A percentile compares a stretch with the other conserved stretches of the same genome.
These are phyloP conservation scores for Suillus paluster DNA, from an alignment of 768 basidiomycete genomes.

Conservation along the genomic window DNA sequence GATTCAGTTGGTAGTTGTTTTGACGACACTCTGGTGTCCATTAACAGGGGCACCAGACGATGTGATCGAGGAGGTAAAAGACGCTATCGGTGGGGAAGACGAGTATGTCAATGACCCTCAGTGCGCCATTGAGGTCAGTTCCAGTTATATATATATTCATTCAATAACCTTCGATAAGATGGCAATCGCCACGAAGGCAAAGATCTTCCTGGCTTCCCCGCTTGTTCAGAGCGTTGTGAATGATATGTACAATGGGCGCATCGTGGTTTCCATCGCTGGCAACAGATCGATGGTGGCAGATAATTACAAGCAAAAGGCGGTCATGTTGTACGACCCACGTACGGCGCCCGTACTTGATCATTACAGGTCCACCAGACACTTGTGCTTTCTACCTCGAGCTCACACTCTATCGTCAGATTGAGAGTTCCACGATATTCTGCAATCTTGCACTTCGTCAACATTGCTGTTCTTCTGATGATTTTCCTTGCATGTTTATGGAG, in stretches of 20 bases:
- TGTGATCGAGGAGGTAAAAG: constrained; percentile 69
- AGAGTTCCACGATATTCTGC: constrained; percentile 83
- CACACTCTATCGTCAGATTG: constrained; percentile 51
- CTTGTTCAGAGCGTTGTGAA: constrained; percentile 87
- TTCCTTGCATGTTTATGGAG: constrained; percentile 80
- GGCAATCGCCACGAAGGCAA: constrained; percentile 86
- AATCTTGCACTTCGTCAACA: constrained; percentile 80
- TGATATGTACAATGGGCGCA: constrained; percentile 83
- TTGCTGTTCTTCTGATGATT: constrained; percentile 64
- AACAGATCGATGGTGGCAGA: constrained; percentile 84
- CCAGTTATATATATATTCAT: constrained; percentile 1
- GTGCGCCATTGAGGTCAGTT: constrained; percentile 83
- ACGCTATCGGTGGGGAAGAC: constrained; percentile 57
- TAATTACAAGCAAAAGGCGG: constrained; percentile 82
- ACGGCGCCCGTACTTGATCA: constrained; percentile 81
- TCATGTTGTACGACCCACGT: constrained; percentile 71
- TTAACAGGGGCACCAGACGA: constrained; percentile 74
- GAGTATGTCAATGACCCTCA: constrained; percentile 66
- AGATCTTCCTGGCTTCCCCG: constrained; percentile 81
- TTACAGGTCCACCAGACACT: constrained; percentile 55
- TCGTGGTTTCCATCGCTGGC: constrained; percentile 65
- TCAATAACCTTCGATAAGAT: constrained; percentile 51
- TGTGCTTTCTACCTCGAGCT: constrained; percentile 8
- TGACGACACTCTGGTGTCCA: constrained; percentile 86
- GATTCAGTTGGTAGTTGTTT: constrained; percentile 73